Evolutionary conservation across 2,329 filamentous ascomycete genomes (phyloP), one percentile per base, ranked within the genome.

Genomic region (Cladosporium cucumerinum): DNA sequence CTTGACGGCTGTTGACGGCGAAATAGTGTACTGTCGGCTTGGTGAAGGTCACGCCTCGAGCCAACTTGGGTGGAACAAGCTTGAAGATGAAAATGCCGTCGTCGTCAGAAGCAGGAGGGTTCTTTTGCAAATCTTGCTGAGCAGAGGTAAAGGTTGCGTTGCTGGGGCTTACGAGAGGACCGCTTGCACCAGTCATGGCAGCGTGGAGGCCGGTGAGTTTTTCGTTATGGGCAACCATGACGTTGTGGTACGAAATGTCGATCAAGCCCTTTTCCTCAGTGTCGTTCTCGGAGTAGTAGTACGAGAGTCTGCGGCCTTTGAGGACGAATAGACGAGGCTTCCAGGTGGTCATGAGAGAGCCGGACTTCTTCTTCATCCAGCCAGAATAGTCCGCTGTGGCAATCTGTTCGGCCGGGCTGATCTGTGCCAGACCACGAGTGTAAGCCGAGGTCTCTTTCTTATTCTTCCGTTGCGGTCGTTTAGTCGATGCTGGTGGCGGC

Each of bases 331-430:
- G 84, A 14, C 95, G 89, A 14, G 93, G 91, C 75, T 98, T 99
- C 95, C 95, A 99, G 1, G 93, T 97, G 2, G 93, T 93, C 89
- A 99, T 97, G 36, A 98, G 82, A 73, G 94, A 95, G 1, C 92
- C 94, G 66, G 92, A 97, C 78, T 96, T 93, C 84, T 99, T 99
- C 83, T 95, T 98, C 95, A 99, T 99, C 95, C 95, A 99, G 1
- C 95, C 95, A 72, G 89, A 94, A 76, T 97, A 98, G 74, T 99
- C 94, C 63, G 92, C 94, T 67, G 87, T 88, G 67, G 87, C 81
- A 78, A 97, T 95, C 66, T 94, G 93, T 74, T 97, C 92, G 63
- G 87, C 83, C 0, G 95, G 95, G 0, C 86, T 81, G 66, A 94
- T 90, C 77, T 93, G 93, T 71, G 91, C 85, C 48, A 98, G 80